Conservation (phyloP, 805 yeast species). For the Kluyveromyces nonfermentans region DNA sequence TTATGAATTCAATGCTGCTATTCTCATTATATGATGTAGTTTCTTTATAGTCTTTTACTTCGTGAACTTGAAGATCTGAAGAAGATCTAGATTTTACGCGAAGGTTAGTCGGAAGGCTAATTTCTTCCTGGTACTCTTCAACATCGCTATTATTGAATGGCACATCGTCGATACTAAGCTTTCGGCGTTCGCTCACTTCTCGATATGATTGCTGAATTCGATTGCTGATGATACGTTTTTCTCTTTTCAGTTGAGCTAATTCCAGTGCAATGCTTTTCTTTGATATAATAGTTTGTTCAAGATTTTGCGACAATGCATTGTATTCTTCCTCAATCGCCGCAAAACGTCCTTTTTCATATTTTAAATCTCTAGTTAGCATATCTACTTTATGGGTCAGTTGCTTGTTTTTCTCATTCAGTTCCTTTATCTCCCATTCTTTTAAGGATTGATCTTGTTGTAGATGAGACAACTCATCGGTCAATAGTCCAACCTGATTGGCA, state of each 20-base stretch:
- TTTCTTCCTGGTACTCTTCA: background rate
- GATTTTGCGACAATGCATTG: background rate
- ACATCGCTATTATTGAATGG: constrained; percentile 3
- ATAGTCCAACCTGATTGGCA: constrained; percentile 7
- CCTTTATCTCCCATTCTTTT: constrained; percentile 2
- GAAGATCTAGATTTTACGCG: background rate
- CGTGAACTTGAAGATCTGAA: background rate
- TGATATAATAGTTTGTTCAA: background rate
- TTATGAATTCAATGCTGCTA: background rate
- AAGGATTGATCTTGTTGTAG: constrained; percentile 8
- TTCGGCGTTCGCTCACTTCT: background rate
- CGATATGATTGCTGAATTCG: background rate
- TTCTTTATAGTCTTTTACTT: background rate
- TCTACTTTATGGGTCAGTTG: background rate
- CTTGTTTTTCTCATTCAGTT: background rate
- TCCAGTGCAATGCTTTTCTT: background rate
- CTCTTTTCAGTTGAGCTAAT: background rate
- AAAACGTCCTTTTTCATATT: background rate
- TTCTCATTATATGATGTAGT: background rate
- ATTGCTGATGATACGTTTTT: constrained; percentile 1
- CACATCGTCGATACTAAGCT: background rate
- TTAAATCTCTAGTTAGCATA: background rate
- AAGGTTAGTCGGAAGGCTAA: background rate
- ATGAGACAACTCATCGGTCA: constrained; percentile 13
- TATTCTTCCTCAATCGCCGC: background rate